phyloP scores from a whole-genome alignment of 148 eudicot genomes.

The Heliamphora exappendiculata region DNA sequence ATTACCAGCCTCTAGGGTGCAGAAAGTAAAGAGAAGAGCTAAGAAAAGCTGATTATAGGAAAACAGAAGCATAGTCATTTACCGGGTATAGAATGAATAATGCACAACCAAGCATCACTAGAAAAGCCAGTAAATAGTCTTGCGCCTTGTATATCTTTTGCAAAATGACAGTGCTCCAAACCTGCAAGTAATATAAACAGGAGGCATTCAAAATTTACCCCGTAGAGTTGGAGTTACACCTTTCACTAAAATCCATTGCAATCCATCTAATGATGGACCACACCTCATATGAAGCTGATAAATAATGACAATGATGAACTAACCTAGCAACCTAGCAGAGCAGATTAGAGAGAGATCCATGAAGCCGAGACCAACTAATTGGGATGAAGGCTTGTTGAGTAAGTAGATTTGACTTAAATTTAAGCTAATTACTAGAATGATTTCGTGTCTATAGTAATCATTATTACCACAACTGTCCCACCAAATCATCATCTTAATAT shows the following conservation, averaged over 20 bases:
- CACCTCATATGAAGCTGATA: background rate
- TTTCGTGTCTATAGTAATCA: background rate
- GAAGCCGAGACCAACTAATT: background rate
- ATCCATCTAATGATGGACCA: background rate
- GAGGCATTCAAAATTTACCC: background rate
- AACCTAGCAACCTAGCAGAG: background rate
- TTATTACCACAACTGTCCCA: background rate
- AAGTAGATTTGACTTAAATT: background rate
- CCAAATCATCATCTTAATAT: background rate
- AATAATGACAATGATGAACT: background rate
- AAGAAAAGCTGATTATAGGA: background rate
- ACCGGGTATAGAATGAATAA: slow-evolving; percentile 83
- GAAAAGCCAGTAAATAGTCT: slow-evolving; percentile 73
- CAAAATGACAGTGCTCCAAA: slow-evolving; percentile 92
- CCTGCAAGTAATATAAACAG: slow-evolving; percentile 31
- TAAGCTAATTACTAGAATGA: background rate
- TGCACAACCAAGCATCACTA: slow-evolving; percentile 85
- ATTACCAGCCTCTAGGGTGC: background rate
- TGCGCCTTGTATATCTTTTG: slow-evolving; percentile 82
- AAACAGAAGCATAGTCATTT: slow-evolving; percentile 10
- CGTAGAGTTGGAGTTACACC: slow-evolving; percentile 2
- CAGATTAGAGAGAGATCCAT: background rate
- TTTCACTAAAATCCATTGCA: background rate
- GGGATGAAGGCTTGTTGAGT: background rate
- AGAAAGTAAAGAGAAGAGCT: background rate